Conservation (phyloP, 257 asterid species). For the Hygrophila difformis region DNA sequence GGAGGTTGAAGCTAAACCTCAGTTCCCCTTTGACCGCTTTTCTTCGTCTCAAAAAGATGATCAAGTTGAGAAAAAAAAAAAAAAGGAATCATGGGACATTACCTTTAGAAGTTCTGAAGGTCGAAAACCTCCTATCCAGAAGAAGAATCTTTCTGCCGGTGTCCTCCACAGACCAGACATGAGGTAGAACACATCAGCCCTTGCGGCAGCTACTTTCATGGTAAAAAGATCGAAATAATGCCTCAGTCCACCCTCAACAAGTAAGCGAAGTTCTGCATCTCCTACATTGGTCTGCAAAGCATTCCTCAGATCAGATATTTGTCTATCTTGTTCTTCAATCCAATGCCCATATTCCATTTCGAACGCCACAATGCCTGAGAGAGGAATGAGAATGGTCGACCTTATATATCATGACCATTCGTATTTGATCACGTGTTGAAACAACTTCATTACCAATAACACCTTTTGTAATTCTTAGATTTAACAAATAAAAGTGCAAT, state of each 20-base stretch:
- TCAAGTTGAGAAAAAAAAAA: no score
- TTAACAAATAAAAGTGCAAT: no score
- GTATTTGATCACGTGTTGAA: not conserved
- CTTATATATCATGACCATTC: not conserved
- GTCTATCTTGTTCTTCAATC: conserved; percentile 71
- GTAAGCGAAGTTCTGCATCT: conserved; percentile 41
- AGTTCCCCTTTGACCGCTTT: no score
- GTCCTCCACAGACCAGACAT: conserved; percentile 90
- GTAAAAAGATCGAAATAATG: conserved; percentile 68
- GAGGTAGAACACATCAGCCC: conserved; percentile 65
- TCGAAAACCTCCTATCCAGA: conserved; percentile 93
- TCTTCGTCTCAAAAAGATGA: no score
- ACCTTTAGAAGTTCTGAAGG: conserved; percentile 89
- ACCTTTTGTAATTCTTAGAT: not conserved
- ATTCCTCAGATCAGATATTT: conserved; percentile 39
- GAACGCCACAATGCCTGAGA: conserved; percentile 49
- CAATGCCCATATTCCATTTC: conserved; percentile 73
- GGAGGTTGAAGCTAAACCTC: no score
- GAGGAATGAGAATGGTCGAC: not conserved
- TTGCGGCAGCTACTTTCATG: conserved; percentile 75
- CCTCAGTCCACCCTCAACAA: conserved; percentile 50
- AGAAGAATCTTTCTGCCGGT: conserved; percentile 78
- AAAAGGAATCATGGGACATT: no score
- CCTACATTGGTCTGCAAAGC: conserved; percentile 43
- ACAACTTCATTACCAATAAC: not conserved